Evolutionary conservation across 2,329 filamentous ascomycete species (phyloP), one percentile per base, ranked within the genome.

Genomic region (Amesomyces nigricolor): DNA sequence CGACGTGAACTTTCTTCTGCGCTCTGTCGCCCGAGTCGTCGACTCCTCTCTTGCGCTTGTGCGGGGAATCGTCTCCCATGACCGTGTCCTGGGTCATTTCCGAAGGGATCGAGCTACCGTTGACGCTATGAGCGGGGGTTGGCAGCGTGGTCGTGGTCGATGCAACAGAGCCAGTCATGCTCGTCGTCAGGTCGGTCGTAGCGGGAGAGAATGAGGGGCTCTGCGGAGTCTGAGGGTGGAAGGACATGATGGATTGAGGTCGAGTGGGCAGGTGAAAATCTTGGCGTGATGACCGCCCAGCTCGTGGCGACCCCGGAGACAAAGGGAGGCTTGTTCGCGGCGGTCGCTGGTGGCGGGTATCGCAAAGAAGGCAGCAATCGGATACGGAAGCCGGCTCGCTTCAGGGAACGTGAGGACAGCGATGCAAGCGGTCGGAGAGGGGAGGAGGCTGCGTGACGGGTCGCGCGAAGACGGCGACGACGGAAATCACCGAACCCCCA

Each of bases 151-250:
- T 75, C 51, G 76, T 74, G 61, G 75, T 73, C 55, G 75, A 76
- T 55, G 75, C 73, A 68, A 78, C 78, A 54, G 79, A 80, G 62
- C 71, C 74, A 63, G 74, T 75, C 67, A 75, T 73, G 72, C 76
- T 80, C 57, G 73, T 73, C 64, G 71, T 72, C 62, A 71, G 72
- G 64, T 80, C 79, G 67, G 74, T 77, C 62, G 75, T 78, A 64
- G 73, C 78, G 61, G 79, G 78, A 62, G 79, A 83, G 67, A 78
- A 75, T 68, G 80, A 83, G 67, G 82, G 82, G 69, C 82, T 86
- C 75, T 85, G 82, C 68, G 83, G 83, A 64, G 82, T 86, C 66
- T 81, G 81, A 64, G 82, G 82, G 70, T 85, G 81, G 76, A 81
- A 83, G 73, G 80, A 82, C 81, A 85, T 85, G 70, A 71, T 79